Evolutionary conservation across 768 basidiomycete genomes (phyloP), one percentile per base, ranked within the genome.

Genomic region (Leccinum subgranulosum): DNA sequence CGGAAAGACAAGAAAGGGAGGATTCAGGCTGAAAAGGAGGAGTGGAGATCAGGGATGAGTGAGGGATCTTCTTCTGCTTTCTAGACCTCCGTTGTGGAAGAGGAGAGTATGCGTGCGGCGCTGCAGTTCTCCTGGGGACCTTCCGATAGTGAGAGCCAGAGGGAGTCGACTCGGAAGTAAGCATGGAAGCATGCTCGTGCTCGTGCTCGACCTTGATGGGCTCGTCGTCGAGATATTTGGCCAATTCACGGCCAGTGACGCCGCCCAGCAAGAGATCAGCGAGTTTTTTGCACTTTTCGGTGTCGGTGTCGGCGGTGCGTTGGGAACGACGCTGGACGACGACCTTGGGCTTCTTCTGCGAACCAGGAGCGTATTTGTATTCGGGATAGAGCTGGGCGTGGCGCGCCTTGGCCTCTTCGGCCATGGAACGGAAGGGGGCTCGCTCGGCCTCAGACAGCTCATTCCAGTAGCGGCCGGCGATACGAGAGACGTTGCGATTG

Each of bases 381-480:
- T 80, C 74, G 3, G 88, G 86, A 60, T 87, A 77, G 45, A 73
- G 71, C 61, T 68, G 60, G 28, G 76, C 77, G 60, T 88, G 86
- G 50, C 75, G 71, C 4, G 62, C 64, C 56, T 82, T 78, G 27
- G 73, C 81, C 52, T 77, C 66, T 15, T 74, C 76, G 3, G 87
- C 87, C 64, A 74, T 64, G 15, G 64, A 66, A 36, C 75, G 68
- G 77, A 80, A 88, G 19, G 69, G 73, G 6, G 67, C 72, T 53
- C 79, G 81, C 64, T 83, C 79, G 23, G 74, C 76, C 1, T 70
- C 67, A 10, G 73, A 64, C 31, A 90, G 72, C 53, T 79, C 68
- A 49, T 81, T 81, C 92, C 92, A 94, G 61, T 80, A 77, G 33
- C 82, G 69, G 4, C 86, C 90, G 2, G 85, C 87, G 52, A 90